Base-by-base conservation (phyloP, 2,329 filamentous ascomycete genomes). In the Diaporthe ilicicola region DNA sequence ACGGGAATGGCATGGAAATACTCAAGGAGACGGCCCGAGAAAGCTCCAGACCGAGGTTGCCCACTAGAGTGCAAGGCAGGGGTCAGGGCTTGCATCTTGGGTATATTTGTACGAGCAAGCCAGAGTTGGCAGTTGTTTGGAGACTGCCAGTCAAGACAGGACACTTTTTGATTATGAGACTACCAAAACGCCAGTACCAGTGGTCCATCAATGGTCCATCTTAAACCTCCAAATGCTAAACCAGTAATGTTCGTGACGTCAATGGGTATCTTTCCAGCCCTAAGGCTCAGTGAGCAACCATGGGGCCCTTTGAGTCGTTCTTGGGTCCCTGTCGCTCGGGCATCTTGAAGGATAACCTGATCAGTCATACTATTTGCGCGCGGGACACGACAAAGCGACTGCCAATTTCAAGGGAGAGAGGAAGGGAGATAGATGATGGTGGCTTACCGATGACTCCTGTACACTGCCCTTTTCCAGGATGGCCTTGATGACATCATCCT, bases 401-500 rank as follows among this genome's bases (percentile, higher is more conserved):
- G 62, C 6, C 29, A 24, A 50, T 34, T 34, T n/a, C n/a, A n/a
- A n/a, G n/a, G n/a, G n/a, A n/a, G n/a, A n/a, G n/a, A 44, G 37
- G 9, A 13, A 44, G 39, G 27, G 27, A 32, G 54, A 27, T 17
- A 42, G 29, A 61, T 42, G 61, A 7, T 6, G 24, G 42, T 42
- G 17, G 53, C 65, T 56, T 56, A 89, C 88, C 82, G 87, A 83
- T 22, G 82, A 75, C 77, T 89, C 87, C 82, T 96, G 92, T 69
- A 92, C 80, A 19, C 85, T 85, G 27, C 95, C 95, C 80, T 89
- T 89, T 84, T 94, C 88, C 51, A 98, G 85, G 74, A 99, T 97
- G 83, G 90, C 85, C 83, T 89, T 89, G 78, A 98, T 92, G 71
- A 92, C 91, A 0, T 95, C 93, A 9, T 98, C 95, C 29, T 94